phyloP scores from a whole-genome alignment of 345 rosid genomes.

The Eucalyptus regnans region DNA sequence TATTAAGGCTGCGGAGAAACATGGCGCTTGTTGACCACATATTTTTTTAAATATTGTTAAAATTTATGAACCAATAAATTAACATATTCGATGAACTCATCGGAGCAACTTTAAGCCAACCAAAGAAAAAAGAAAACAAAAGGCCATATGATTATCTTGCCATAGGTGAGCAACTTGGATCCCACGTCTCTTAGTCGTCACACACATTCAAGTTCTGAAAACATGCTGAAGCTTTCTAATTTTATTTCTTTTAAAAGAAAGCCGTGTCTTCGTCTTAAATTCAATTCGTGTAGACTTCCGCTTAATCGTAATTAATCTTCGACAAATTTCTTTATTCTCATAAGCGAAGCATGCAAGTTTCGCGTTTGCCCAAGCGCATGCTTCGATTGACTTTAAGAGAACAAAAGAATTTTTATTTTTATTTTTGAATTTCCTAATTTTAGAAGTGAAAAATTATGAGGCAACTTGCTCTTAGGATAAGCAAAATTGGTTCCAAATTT shows the following conservation, averaged over 20 bases:
- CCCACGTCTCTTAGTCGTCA: neutral
- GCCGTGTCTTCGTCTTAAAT: neutral
- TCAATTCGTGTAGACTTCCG: neutral
- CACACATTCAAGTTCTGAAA: neutral
- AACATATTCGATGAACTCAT: neutral
- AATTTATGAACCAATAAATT: neutral
- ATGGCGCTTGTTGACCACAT: neutral
- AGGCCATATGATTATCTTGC: neutral
- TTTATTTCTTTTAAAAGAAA: rapidly evolving
- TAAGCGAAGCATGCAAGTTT: neutral
- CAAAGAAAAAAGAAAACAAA: neutral
- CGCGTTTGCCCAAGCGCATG: neutral
- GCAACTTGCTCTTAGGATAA: neutral
- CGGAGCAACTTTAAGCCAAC: neutral
- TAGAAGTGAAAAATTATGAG: neutral
- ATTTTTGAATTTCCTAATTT: neutral
- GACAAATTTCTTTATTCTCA: neutral
- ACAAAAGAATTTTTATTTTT: neutral
- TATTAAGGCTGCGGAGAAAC: neutral
- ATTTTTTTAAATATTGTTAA: neutral
- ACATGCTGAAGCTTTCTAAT: neutral
- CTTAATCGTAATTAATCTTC: neutral
- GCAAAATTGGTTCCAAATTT: neutral
- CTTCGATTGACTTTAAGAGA: neutral
- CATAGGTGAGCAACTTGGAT: neutral